Base-by-base conservation (phyloP, 768 basidiomycete genomes). In the Suillus hirtellus region DNA sequence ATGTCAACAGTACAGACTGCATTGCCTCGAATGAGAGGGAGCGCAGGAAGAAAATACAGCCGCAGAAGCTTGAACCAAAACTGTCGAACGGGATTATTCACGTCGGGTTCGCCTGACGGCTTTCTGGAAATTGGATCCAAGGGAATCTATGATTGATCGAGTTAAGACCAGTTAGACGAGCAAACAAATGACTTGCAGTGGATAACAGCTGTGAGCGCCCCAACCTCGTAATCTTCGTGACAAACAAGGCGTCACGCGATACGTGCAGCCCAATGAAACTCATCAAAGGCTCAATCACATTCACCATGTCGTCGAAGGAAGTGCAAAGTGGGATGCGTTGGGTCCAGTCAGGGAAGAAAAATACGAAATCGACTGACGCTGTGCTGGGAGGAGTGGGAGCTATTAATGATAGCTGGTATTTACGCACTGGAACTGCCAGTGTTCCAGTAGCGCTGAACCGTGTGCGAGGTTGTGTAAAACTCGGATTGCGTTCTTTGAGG, bases 1-100 rank as follows among this genome's bases (percentile, higher is more conserved):
- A 98, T 82, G 69, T 98, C 96, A 52, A 91, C 89, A 34, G 93
- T 92, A 73, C 90, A 93, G 27, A 94, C 90, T 8, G 94, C 90
- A 70, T 95, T 95, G 43, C 89, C 89, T 37, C 88, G 85, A 63
- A 94, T 89, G 54, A 96, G 83, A 53, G 95, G 88, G 15, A 98
- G 80, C 2, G 93, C 89, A 3, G 97, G 96, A 1, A 99, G 83
- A 44, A 99, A 81, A 72, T 92, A 91, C 21, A 84, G 72, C 5
- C 96, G 89, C 62, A 94, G 73, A 60, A 95, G 80, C 70, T 84
- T 86, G 73, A 89, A 86, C 97, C 96, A 99, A 67, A 93, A 89
- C n/a, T 75, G 61, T n/a, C 86, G 83, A 42, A 88, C 78, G 35
- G 89, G 88, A 72, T 89, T 72, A 12, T 81, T 79, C 1, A 81